Percentiles rank a stretch among this genome's conserved stretches.
Conservation (phyloP, 1,284 basidiomycete species). For the Tremellales sp. region DNA sequence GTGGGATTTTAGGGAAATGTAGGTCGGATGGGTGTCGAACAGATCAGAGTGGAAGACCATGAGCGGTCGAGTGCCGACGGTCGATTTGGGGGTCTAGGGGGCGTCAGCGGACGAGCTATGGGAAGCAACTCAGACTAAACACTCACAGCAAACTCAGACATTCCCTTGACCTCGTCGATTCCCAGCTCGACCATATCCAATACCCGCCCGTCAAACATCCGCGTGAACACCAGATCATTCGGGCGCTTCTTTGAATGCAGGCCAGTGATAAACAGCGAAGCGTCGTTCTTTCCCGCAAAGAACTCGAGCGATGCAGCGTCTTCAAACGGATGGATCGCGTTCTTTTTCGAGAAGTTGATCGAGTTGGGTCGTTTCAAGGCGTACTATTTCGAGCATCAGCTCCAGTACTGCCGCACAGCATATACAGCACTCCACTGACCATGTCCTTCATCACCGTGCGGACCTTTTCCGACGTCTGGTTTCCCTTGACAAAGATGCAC, state of each 20-base stretch:
- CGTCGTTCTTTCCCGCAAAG: slow-evolving; percentile 93
- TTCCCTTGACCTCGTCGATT: slow-evolving; percentile 71
- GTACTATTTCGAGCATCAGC: slow-evolving; percentile 66
- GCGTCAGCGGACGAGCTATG: slow-evolving; percentile 3
- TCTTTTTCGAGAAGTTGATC: slow-evolving; percentile 94
- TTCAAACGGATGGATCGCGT: slow-evolving; percentile 87
- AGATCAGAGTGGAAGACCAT: slow-evolving; percentile 94
- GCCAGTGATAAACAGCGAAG: slow-evolving; percentile 83
- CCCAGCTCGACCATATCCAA: slow-evolving; percentile 95
- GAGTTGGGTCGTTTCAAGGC: slow-evolving; percentile 82
- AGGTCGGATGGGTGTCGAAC: slow-evolving; percentile 86
- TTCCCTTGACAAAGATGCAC: slow-evolving; percentile 86
- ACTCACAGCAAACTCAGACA: slow-evolving; percentile 78
- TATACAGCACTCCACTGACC: slow-evolving; percentile 60
- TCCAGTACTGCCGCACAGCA: background rate
- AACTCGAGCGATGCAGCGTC: slow-evolving; percentile 78
- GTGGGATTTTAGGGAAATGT: slow-evolving; percentile 86
- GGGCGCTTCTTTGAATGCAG: slow-evolving; percentile 94
- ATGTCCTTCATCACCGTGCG: slow-evolving; percentile 82
- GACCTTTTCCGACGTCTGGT: slow-evolving; percentile 75
- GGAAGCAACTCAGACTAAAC: slow-evolving; percentile 1
- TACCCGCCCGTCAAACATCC: slow-evolving; percentile 82
- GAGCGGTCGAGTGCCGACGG: slow-evolving; percentile 85
- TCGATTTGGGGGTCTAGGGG: slow-evolving; percentile 72
- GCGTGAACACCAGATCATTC: slow-evolving; percentile 76